Base-by-base conservation (phyloP, 257 asterid species). In the Haberlea rhodopensis region DNA sequence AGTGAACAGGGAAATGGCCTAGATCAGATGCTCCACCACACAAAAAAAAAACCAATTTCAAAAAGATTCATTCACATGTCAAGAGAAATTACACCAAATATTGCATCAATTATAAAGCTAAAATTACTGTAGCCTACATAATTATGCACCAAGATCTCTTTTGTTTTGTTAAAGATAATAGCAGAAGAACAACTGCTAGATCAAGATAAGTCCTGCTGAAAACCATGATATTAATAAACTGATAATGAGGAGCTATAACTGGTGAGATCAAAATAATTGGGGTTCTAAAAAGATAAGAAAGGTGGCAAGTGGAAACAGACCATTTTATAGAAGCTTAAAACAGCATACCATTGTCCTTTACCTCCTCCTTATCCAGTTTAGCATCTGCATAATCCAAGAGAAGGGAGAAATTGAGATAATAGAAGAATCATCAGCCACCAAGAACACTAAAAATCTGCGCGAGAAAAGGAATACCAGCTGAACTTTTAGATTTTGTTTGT, bases 401-500 rank as follows among this genome's bases (percentile, higher is more conserved):
- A 68, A 37, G 28, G 59, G 25, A 65, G n/a, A 34, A 65, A 73
- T 65, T 54, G 60, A 45, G 69, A 34, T 61, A 68, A 31, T 63
- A 49, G 55, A 65, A 54, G 9, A 67, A 64, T 63, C 15, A 31
- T 37, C 62, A 56, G 24, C 65, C 10, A 22, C 53, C 43, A 49
- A 40, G 31, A 61, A 67, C 26, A 34, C 19, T 11, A 67, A 24
- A 20, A 25, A 62, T 80, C 60, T 60, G 48, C 59, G 18, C 29
- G 53, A 27, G 62, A 27, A 51, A 31, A 57, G n/a, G 59, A 73
- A 67, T 77, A 85, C 99, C 99, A 43, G 87, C 58, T 40, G 95
- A 90, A 71, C 79, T 82, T 78, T 90, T 90, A 20, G 94, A 85
- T 72, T 85, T 94, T 55, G 83, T 63, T 62, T 83, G 95, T 10